Evolutionary conservation across 2,329 filamentous ascomycete species (phyloP), one percentile per base, ranked within the genome.

Genomic region (Verticillium nonalfalfae): DNA sequence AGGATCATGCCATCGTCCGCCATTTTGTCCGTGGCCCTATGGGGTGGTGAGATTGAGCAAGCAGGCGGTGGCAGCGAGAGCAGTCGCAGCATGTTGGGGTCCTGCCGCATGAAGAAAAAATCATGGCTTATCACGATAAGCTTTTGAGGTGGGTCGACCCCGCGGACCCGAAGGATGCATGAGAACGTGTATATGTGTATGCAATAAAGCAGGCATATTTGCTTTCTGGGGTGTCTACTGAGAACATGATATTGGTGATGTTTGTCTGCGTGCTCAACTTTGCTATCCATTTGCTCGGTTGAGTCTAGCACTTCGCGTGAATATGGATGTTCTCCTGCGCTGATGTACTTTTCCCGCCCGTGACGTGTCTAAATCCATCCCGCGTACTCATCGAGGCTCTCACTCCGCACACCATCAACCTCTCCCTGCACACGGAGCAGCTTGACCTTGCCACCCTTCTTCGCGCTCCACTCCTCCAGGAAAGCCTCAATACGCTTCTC

Each of bases 1-100:
- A 98, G 81, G 61, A 97, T 84, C 86, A 99, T 90, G 68, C 93
- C 93, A 87, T 96, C 91, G 79, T 98, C 93, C 59, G 91, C 91
- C 93, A 98, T 97, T 63, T 62, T 71, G 63, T 60, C 54, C 64
- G 60, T 39, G 5, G 50, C 26, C 10, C 50, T 38, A 13, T 59
- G 39, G 26, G 26, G 26, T 56, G 54, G 54, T 21, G 45, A 52
- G 26, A 6, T 56, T 56, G 34, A 34, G 34, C 50, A 55, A 31
- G 14, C 26, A 57, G 14, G 26, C 54, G 45, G 40, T 52, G 45
- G 45, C 45, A 52, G 18, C 45, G 13, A 10, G 21, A 52, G 45
- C 18, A 10, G 18, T 52, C 45, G 45, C 45, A 21, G 45, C 10
- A 10, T 2, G 11, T 40, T 26, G 6, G 45, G 45, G 45, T 52